Evolutionary conservation across 352 stramenopile species (phyloP).

Genomic region (Globisporangium rhizosaccharum): DNA sequence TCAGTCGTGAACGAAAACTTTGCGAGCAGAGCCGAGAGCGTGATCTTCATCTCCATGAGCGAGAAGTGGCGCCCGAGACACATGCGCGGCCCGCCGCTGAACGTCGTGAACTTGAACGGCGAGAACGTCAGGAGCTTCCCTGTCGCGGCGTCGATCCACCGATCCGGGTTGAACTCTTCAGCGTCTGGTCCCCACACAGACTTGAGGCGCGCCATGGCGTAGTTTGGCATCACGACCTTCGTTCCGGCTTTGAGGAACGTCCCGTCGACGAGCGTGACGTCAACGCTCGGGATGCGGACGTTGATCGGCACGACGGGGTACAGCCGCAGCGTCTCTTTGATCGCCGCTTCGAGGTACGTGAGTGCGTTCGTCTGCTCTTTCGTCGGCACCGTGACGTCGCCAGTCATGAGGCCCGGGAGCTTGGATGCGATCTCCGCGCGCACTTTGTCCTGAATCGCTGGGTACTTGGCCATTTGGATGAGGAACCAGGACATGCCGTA

Average conservation of each 20-base stretch:
- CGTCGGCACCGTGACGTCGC: constrained; percentile 19
- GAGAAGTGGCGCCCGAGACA: constrained; percentile 32
- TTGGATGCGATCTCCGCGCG: constrained; percentile 37
- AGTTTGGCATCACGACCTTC: constrained; percentile 34
- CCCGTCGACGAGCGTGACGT: constrained; percentile 51
- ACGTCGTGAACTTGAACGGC: constrained; percentile 35
- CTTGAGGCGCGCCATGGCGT: constrained; percentile 33
- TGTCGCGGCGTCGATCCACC: constrained; percentile 27
- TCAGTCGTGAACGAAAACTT: constrained; percentile 16
- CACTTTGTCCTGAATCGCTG: constrained; percentile 41
- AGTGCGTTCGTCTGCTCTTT: constrained; percentile 45
- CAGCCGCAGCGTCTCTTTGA: constrained; percentile 63
- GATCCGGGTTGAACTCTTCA: constrained; percentile 35
- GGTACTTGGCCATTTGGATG: constrained; percentile 59
- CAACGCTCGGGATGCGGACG: constrained; percentile 22
- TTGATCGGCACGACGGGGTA: constrained; percentile 40
- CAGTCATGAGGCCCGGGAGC: constrained; percentile 26
- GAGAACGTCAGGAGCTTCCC: constrained; percentile 18
- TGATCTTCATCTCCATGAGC: constrained; percentile 33
- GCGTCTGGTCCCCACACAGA: constrained; percentile 35
- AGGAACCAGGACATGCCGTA: constrained; percentile 75
- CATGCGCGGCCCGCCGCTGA: constrained; percentile 34
- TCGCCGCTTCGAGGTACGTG: constrained; percentile 51
- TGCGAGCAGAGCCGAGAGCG: constrained; percentile 15
- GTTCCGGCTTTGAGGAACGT: constrained; percentile 32